phyloP scores from a whole-genome alignment of 2,329 filamentous ascomycete genomes.

The Paraphaeosphaeria sporulosa region DNA sequence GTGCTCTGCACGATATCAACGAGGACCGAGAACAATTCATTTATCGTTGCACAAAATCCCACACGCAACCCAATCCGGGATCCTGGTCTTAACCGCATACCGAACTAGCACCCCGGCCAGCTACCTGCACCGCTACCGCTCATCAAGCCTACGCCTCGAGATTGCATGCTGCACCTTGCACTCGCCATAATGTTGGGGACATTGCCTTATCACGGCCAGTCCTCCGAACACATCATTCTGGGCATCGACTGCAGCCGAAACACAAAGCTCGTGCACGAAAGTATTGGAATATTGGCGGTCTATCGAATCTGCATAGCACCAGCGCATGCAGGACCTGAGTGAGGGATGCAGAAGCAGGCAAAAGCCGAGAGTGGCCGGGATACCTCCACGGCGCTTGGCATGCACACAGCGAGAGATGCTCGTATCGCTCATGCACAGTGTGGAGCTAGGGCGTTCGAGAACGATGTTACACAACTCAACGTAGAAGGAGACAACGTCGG shows the following conservation, averaged over 20 bases:
- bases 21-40: neutral
- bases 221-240: neutral
- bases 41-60: neutral
- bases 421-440: neutral
- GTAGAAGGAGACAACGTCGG: neutral
- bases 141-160: neutral
- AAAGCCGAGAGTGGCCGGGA: neutral
- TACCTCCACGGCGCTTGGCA: neutral
- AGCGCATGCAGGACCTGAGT: neutral
- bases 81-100: neutral
- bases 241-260: neutral
- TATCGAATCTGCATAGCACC: constrained; percentile 7
- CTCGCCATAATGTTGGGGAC: neutral
- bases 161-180: neutral
- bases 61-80: neutral
- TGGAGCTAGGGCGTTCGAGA: constrained; percentile 2
- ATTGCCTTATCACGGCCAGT: neutral
- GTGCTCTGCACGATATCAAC: neutral
- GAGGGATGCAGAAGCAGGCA: neutral
- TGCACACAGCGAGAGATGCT: neutral
- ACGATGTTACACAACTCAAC: neutral
- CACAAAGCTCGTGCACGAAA: neutral
- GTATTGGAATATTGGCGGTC: neutral
- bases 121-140: neutral
- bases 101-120: neutral